Evolutionary conservation across 495 filamentous ascomycete species (phyloP), one percentile per base, ranked within the genome.

Genomic region (Hypoxylon perforatum): DNA sequence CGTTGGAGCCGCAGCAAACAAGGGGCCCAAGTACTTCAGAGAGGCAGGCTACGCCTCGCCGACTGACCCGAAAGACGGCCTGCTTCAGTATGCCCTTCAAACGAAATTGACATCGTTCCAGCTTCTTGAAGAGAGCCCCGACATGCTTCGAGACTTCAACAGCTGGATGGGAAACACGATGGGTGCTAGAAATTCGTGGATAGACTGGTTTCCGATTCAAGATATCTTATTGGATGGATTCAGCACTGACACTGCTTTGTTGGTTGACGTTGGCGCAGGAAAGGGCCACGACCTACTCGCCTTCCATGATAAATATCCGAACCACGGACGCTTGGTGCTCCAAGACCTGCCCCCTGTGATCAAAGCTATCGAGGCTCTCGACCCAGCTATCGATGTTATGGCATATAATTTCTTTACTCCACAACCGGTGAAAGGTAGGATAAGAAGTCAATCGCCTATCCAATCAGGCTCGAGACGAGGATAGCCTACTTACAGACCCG

Each of bases 231-330:
- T 73, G 0, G 44, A 57, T 12, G 73, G 72, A 25, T 59, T 61
- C 3, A 22, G 30, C 14, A 17, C 48, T 11, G 50, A 61, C 0
- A 52, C 59, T 1, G 51, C 57, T 9, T 33, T 82, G 6, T 51
- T 85, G 0, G 82, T 87, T 5, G 84, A 87, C 59, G 78, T 87
- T 0, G 84, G 80, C 0, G 84, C 78, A 0, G 81, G 82, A 0
- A 66, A 77, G 22, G 84, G 84, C 3, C 82, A 85, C 52, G 76
- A 83, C 57, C 53, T 85, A n/a, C 53, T 71, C n/a, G 67, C 67
- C 10, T 75, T 80, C 6, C 69, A 77, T 35, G 68, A 71, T 6
- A 63, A 61, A 11, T 73, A 78, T 22, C 76, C 77, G 1, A 41
- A 72, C 7, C 25, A 61, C 2, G 70, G 73, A n/a, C 74, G 71